Evolutionary conservation across 129 eudicot species (phyloP), one percentile per base, ranked within the genome.

Genomic region (Mikania micrantha): DNA sequence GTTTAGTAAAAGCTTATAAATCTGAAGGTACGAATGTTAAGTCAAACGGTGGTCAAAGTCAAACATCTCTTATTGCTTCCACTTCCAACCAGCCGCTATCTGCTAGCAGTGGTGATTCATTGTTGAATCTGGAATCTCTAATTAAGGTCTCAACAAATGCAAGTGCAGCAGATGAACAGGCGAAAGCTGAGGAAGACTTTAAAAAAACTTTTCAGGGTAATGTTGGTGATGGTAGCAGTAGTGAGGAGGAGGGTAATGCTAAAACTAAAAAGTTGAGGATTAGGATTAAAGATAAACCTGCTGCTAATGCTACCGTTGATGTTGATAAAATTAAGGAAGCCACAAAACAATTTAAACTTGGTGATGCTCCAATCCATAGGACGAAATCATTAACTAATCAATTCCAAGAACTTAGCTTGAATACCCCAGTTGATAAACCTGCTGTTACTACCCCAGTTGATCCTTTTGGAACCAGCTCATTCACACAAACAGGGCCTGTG

Each of bases 261-360:
- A 93, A 93, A 73, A 17, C 96, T 27, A 92, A 83, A 68, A 91
- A 81, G 49, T 40, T 93, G 54, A 85, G 69, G 12, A 86, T 93
- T 42, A 79, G 87, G 78, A 93, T 93, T 13, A 76, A 85, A 47
- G 96, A 83, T 15, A 91, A 93, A 74, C 96, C 99, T 5, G 81
- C 76, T 53, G 59, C 92, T 42, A 82, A 88, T 68, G 41, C 90
- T 56, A 82, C 96, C 0, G 95, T 89, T 52, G 99, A 93, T 76
- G 85, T 89, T 16, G 86, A 89, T 74, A 93, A 89, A 79, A 88
- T 93, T 27, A 93, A 93, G 72, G 99, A 93, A 89, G 99, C 96
- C 54, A 93, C 99, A 36, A 87, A 85, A 70, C 91, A 89, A 85
- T 81, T 86, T 67, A 86, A 79, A 79, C 84, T 83, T 10, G 72